Conservation (phyloP, 1,284 basidiomycete genomes). For the Amylostereum chailletii region DNA sequence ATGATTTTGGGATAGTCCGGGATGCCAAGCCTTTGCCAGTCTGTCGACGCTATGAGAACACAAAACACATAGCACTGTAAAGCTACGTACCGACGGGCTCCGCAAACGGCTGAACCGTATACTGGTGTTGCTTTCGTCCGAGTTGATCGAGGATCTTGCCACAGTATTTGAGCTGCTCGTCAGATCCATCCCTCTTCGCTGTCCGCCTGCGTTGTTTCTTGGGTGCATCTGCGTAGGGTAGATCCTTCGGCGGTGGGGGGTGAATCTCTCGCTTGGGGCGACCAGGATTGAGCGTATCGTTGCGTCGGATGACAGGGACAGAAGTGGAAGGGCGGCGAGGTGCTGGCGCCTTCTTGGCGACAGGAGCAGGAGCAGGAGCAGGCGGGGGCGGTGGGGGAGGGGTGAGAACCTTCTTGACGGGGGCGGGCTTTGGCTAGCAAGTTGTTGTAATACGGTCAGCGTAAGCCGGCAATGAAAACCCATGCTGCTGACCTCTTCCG, state of each 20-base stretch:
- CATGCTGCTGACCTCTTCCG: constrained; percentile 54
- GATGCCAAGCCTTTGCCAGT: constrained; percentile 72
- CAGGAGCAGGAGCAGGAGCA: constrained; percentile 22
- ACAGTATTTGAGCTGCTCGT: constrained; percentile 87
- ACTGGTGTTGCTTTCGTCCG: constrained; percentile 71
- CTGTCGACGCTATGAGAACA: constrained; percentile 24
- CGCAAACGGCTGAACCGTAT: constrained; percentile 80
- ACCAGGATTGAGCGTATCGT: constrained; percentile 47
- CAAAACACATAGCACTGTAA: neutral
- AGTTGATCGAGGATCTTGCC: constrained; percentile 71
- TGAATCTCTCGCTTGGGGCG: constrained; percentile 97
- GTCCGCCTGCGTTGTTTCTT: constrained; percentile 62
- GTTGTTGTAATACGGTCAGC: no score
- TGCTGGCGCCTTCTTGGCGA: constrained; percentile 39
- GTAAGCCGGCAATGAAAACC: constrained; percentile 15
- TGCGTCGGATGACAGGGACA: constrained; percentile 72
- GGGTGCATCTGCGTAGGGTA: constrained; percentile 72
- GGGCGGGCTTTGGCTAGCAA: constrained; percentile 9
- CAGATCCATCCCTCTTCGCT: constrained; percentile 56
- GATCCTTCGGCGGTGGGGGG: constrained; percentile 87
- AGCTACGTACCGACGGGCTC: constrained; percentile 80
- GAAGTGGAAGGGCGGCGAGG: constrained; percentile 64
- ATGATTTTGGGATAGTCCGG: constrained; percentile 84
- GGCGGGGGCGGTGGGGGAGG: constrained; percentile 26
- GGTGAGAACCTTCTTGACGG: constrained; percentile 41